Evolutionary conservation across 2,329 filamentous ascomycete genomes (phyloP), one percentile per base, ranked within the genome.

Genomic region (Ceratocystis albifundus): DNA sequence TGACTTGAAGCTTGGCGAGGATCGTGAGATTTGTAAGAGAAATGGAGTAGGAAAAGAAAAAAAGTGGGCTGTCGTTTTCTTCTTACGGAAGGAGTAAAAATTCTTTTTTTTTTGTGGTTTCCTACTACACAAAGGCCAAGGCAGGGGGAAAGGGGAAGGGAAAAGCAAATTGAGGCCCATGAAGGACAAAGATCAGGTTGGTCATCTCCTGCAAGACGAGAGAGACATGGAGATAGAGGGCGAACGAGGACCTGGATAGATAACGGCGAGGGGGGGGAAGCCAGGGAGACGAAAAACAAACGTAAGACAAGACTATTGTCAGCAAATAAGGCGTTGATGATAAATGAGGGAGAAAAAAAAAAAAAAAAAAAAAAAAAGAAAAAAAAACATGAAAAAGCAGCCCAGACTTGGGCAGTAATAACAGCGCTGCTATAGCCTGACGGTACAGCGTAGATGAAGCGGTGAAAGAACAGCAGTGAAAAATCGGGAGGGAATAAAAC

Each of bases 121-220:
- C 20, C 48, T 53, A 17, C 48, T 53, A 17, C 17, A 25, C 25
- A 20, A 25, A 50, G 20, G 12, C 20, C 17, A 48, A 48, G 46
- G 8, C 17, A 48, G 46, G 46, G 25, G 20, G 4, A 55, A 44
- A 55, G 28, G 41, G 41, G 22, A 41, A 55, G 55, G 44, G 53
- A 64, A 55, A 41, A 41, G 36, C 22, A 62, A 62, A 45, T 59
- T 59, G 55, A 59, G 55, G 55, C 55, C 55, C 55, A 28, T 25
- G 20, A 12, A 25, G 22, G 22, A 45, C 36, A 62, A 44, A 61
- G 28, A 10, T 6, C 36, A 44, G 8, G 22, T 22, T 20, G 44
- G 61, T n/a, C 61, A 62, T 44, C 22, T 62, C 22, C 36, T 62
- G 22, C 22, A 20, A 45, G 10, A 61, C 12, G 22, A 46, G 20